These are phyloP conservation scores for Jaapia argillacea DNA, from an alignment of 768 basidiomycete species.

Conservation along the genomic window DNA sequence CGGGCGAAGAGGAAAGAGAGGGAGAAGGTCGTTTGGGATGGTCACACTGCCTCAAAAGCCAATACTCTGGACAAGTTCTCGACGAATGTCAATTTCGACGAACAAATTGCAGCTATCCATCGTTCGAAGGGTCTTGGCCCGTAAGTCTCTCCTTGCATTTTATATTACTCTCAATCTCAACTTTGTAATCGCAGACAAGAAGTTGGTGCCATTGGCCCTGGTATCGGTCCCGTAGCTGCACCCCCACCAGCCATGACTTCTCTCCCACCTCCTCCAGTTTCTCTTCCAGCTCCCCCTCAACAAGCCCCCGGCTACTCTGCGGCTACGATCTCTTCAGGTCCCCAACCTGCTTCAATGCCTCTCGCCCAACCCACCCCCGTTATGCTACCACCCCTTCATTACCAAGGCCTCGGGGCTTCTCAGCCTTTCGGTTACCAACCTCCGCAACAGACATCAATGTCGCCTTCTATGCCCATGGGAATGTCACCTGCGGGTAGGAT, in stretches of 20 bases:
- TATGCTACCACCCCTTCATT: slow-evolving; percentile 80
- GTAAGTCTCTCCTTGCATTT: slow-evolving; percentile 33
- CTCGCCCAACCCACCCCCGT: slow-evolving; percentile 51
- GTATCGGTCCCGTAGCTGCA: slow-evolving; percentile 74
- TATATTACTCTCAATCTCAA: slow-evolving; percentile 2
- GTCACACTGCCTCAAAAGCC: slow-evolving; percentile 91
- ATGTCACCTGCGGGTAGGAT: neutral
- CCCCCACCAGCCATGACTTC: slow-evolving; percentile 52
- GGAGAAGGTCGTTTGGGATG: slow-evolving; percentile 98
- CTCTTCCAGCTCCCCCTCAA: slow-evolving; percentile 60
- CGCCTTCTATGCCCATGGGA: slow-evolving; percentile 23
- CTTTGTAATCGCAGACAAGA: slow-evolving; percentile 44
- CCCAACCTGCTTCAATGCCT: slow-evolving; percentile 77
- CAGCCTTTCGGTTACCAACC: slow-evolving; percentile 78
- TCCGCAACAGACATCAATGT: no score
- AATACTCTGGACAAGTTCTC: slow-evolving; percentile 91
- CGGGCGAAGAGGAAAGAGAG: slow-evolving; percentile 72
- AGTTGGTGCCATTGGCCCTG: slow-evolving; percentile 72
- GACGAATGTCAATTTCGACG: slow-evolving; percentile 88
- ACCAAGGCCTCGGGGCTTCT: slow-evolving; percentile 66
- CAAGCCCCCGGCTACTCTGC: slow-evolving; percentile 54
- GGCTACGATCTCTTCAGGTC: slow-evolving; percentile 84
- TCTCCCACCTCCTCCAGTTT: slow-evolving; percentile 60
- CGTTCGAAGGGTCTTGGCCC: slow-evolving; percentile 84
- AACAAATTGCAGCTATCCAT: slow-evolving; percentile 96